Percentiles rank a stretch among this genome's conserved stretches.
Conservation (phyloP, 139 green algal genomes). For the Spirogloea muscicola region DNA sequence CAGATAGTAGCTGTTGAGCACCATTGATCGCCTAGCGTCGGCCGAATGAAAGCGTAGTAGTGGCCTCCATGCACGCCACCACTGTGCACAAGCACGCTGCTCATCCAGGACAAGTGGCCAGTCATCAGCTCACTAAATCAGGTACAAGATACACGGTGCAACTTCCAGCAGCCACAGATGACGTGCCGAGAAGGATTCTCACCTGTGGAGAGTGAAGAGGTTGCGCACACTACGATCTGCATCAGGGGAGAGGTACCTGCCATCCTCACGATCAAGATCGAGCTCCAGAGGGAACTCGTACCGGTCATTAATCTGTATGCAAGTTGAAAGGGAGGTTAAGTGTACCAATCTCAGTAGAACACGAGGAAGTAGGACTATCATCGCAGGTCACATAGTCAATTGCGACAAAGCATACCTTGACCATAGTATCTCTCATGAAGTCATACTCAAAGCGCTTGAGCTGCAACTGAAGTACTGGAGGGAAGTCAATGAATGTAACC, state of each 20-base stretch:
- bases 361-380: too few species aligned
- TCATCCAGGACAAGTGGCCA: conserved; percentile 24
- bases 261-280: conserved; percentile 73
- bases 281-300: conserved; percentile 90
- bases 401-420: too few species aligned
- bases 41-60: conserved; percentile 86
- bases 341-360: too few species aligned
- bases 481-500: conserved; percentile 83
- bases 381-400: too few species aligned
- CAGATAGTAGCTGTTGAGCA: too few species aligned
- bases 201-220: conserved; percentile 51
- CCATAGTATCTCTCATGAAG: conserved; percentile 71
- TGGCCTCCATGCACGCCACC: conserved; percentile 92
- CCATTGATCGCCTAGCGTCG: conserved; percentile 43
- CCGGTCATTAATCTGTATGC: conserved; percentile 86
- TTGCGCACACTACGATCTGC: conserved; percentile 72
- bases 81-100: conserved; percentile 91
- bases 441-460: conserved; percentile 99
- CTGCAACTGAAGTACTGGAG: conserved; percentile 93
- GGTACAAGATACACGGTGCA: too few species aligned
- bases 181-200: too few species aligned
- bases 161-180: too few species aligned
- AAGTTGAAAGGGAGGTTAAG: conserved; percentile 3
- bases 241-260: conserved; percentile 65
- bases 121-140: too few species aligned